phyloP scores from a whole-genome alignment of 2,329 filamentous ascomycete species.

The Colletotrichum acutatum region DNA sequence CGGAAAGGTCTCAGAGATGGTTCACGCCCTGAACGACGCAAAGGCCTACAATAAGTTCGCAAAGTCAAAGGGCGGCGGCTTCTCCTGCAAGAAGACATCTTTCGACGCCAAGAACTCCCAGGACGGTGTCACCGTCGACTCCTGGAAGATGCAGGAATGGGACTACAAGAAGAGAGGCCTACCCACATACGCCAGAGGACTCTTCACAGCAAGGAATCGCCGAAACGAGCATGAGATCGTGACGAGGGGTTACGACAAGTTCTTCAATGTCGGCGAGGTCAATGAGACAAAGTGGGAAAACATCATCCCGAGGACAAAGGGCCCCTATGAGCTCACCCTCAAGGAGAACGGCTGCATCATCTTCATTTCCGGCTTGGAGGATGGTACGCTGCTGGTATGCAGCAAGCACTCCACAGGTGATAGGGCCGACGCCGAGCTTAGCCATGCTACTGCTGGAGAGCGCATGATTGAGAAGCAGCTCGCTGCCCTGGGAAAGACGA shows the following conservation, averaged over 20 bases:
- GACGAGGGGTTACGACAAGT: constrained; percentile 96
- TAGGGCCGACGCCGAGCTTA: constrained; percentile 76
- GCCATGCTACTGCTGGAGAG: constrained; percentile 88
- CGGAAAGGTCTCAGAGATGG: constrained; percentile 72
- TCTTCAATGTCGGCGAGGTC: constrained; percentile 94
- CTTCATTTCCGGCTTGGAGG: constrained; percentile 91
- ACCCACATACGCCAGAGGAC: constrained; percentile 90
- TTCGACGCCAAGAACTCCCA: constrained; percentile 75
- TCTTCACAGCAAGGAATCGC: constrained; percentile 84
- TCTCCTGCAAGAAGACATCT: constrained; percentile 83
- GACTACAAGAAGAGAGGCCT: constrained; percentile 91
- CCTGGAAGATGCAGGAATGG: constrained; percentile 94
- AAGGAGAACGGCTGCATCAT: constrained; percentile 99
- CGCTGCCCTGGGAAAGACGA: constrained; percentile 78
- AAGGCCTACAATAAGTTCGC: constrained; percentile 54
- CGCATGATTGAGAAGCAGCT: constrained; percentile 85
- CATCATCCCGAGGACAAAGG: constrained; percentile 79
- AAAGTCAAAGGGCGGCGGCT: constrained; percentile 64
- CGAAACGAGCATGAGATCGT: constrained; percentile 80
- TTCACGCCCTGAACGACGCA: constrained; percentile 70
- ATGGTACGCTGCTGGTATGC: constrained; percentile 92
- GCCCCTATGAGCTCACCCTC: constrained; percentile 93
- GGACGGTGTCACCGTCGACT: constrained; percentile 78
- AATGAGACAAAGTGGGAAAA: constrained; percentile 83
- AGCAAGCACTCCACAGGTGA: constrained; percentile 97